Conservation (phyloP, 2,329 filamentous ascomycete species). For the Chaetomiaceae sp. region DNA sequence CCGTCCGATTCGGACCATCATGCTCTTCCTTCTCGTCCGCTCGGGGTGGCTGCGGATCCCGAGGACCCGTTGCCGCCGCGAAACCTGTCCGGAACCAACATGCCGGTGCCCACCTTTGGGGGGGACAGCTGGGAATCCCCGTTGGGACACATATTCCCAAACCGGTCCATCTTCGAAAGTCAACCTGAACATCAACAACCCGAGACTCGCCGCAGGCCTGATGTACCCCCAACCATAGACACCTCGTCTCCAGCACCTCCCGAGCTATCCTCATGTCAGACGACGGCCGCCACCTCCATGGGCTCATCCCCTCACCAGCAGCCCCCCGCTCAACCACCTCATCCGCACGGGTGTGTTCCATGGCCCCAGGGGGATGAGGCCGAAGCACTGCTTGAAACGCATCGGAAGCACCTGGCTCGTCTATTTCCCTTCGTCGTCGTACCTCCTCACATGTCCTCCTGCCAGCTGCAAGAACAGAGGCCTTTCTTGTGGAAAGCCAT, state of each 20-base stretch:
- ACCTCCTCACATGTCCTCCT: slow-evolving; percentile 34
- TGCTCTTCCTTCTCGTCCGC: background rate
- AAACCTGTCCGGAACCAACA: background rate
- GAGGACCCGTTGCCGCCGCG: background rate
- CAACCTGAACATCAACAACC: background rate
- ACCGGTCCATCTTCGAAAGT: background rate
- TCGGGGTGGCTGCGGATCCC: background rate
- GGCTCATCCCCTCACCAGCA: background rate
- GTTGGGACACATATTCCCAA: slow-evolving; percentile 37
- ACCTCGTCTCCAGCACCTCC: background rate
- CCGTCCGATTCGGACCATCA: slow-evolving; percentile 19
- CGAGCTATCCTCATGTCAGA: background rate
- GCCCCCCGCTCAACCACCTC: background rate
- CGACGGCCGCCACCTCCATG: background rate
- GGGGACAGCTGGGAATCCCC: slow-evolving; percentile 22
- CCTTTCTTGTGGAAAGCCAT: slow-evolving; percentile 48
- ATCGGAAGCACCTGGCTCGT: slow-evolving; percentile 32
- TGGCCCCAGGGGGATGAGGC: slow-evolving; percentile 43
- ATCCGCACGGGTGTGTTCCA: slow-evolving; percentile 22
- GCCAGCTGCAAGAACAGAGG: slow-evolving; percentile 35
- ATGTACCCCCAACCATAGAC: background rate
- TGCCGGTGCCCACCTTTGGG: background rate
- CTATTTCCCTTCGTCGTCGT: slow-evolving; percentile 46
- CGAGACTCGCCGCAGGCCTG: background rate
- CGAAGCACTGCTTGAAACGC: slow-evolving; percentile 37